Evolutionary conservation across 2,329 filamentous ascomycete genomes (phyloP), one percentile per base, ranked within the genome.

Genomic region (Penicillium frequentans): DNA sequence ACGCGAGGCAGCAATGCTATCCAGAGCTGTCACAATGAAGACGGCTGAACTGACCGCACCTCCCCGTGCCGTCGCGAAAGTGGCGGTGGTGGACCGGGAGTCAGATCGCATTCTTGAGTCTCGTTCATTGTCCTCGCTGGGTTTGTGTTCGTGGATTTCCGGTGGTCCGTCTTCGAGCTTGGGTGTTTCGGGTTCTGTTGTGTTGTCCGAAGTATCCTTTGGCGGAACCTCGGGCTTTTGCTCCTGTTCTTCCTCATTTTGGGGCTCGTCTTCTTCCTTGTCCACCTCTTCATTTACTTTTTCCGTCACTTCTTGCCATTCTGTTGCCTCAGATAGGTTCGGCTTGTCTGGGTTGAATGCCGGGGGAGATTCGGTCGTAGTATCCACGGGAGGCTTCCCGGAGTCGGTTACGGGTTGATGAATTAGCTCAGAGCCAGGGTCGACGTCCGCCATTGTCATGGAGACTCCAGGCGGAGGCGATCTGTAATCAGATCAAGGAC

Each of bases 11-110:
- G 90, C 90, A 70, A 99, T 97, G 72, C 88, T 88, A 81, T 97
- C 95, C 72, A 99, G 80, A 39, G 95, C 93, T 70, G 90, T 93
- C 70, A 96, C 88, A 69, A 99, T 91, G 74, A 99, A 99, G 69
- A 97, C 93, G 69, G 96, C 88, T 65, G 95, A 98, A 83, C 89
- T 96, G 81, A 96, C 89, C 67, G 86, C 89, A 72, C 86, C 84
- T 69, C 81, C 79, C 45, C 81, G 76, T 14, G 80, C 80, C 24
- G 79, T 79, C 31, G 75, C 75, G 37, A 80, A 79, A 11, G 80
- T 81, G 3, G 79, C 76, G 21, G 81, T 82, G 3, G 84, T 86
- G 19, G 85, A 86, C 61, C 83, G 79, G 29, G 85, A 87, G 70
- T 86, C 84, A 16, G 85, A 86, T 56, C 85, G 79, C 55, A 77